Percentiles rank a stretch among this genome's conserved stretches.
phyloP scores from a whole-genome alignment of 768 basidiomycete species.

The Macrolepiota fuliginosa region DNA sequence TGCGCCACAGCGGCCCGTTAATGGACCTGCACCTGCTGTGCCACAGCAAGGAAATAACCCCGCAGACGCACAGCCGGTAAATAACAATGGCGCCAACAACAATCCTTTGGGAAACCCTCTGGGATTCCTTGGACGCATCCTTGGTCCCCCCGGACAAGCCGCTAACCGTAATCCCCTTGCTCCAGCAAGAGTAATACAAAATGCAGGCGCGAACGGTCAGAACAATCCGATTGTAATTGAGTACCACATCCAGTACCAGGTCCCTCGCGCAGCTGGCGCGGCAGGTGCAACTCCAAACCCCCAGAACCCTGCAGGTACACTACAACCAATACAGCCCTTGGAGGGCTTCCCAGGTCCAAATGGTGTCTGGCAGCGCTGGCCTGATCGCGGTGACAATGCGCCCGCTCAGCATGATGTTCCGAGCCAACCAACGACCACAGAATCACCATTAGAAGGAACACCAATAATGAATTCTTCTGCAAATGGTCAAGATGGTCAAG shows the following conservation, averaged over 20 bases:
- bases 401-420: slow-evolving; percentile 4
- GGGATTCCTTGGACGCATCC: slow-evolving; percentile 55
- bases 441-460: slow-evolving; percentile 1
- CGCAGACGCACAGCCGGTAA: slow-evolving; percentile 27
- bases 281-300: slow-evolving; percentile 19
- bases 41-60: slow-evolving; percentile 31
- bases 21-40: slow-evolving; percentile 20
- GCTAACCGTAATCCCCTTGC: slow-evolving; percentile 21
- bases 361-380: slow-evolving; percentile 68
- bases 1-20: slow-evolving; percentile 28
- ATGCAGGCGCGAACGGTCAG: slow-evolving; percentile 27
- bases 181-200: slow-evolving; percentile 8
- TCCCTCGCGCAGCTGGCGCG: slow-evolving; percentile 27
- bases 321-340: slow-evolving; percentile 52
- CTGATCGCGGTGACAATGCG: slow-evolving; percentile 28
- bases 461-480: background rate
- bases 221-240: slow-evolving; percentile 52
- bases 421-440: background rate
- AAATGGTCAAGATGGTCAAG: background rate
- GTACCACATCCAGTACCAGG: slow-evolving; percentile 62
- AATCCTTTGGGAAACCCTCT: slow-evolving; percentile 47
- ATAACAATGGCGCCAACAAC: slow-evolving; percentile 37
- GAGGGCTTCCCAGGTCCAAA: slow-evolving; percentile 64
- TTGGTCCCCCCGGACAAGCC: slow-evolving; percentile 50
- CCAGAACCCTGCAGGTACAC: slow-evolving; percentile 28